Percentiles rank a stretch among this genome's conserved stretches.
Evolutionary conservation across 2,329 filamentous ascomycete species (phyloP).

Genomic region (Aspergillus thermomutatus): DNA sequence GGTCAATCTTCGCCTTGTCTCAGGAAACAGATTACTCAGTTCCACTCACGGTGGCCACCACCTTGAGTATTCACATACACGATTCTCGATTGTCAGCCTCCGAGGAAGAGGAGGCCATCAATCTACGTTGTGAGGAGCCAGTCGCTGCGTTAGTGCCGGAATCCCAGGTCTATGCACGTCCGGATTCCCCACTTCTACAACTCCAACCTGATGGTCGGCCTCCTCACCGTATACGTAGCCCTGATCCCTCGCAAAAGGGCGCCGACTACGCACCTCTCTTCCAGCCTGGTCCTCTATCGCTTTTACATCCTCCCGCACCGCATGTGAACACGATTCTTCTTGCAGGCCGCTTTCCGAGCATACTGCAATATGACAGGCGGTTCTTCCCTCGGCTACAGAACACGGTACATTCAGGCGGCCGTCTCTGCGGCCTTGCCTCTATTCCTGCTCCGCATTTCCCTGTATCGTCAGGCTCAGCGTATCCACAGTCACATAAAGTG

Average conservation of each 20-base stretch:
- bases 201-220: constrained; percentile 32
- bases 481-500: constrained; percentile 61
- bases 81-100: constrained; percentile 58
- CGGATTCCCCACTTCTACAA: constrained; percentile 31
- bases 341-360: constrained; percentile 81
- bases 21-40: constrained; percentile 59
- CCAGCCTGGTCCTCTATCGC: constrained; percentile 76
- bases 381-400: constrained; percentile 74
- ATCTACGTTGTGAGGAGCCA: constrained; percentile 31
- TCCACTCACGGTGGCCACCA: constrained; percentile 81
- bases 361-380: constrained; percentile 84
- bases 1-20: constrained; percentile 79
- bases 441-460: constrained; percentile 57
- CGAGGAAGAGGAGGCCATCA: constrained; percentile 35
- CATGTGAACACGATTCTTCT: constrained; percentile 79
- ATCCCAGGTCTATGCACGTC: constrained; percentile 29
- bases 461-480: constrained; percentile 30
- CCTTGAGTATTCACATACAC: constrained; percentile 74
- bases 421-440: constrained; percentile 69
- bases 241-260: constrained; percentile 31
- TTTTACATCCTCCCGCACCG: constrained; percentile 68
- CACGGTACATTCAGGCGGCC: constrained; percentile 79
- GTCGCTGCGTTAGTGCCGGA: constrained; percentile 22
- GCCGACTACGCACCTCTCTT: constrained; percentile 66
- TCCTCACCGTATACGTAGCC: constrained; percentile 37